Base-by-base conservation (phyloP, 2,329 filamentous ascomycete genomes). In the Elsinoe necatrix region DNA sequence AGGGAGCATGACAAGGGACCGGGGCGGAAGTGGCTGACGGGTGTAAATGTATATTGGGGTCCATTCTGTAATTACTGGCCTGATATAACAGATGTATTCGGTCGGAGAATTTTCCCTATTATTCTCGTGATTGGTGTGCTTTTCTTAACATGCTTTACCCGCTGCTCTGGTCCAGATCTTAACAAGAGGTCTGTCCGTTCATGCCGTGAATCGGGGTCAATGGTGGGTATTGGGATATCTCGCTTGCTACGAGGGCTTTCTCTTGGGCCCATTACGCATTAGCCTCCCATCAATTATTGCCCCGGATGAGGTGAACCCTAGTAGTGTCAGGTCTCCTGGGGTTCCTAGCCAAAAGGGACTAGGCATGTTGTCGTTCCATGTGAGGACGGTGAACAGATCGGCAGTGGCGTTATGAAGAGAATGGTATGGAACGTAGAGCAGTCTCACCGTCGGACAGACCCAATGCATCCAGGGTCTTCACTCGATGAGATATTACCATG, bases 241-340 rank as follows among this genome's bases (percentile, higher is more conserved):
- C 6, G 41, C 31, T 29, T 35, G 42, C 54, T 7, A 29, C 20
- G 3, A 14, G 12, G 12, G 54, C 42, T 43, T 56, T 56, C 41
- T 56, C 21, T 23, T 31, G 20, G 8, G 54, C 37, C 21, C 48
- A 41, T 27, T 48, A 11, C 0, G 41, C 54, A 23, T 39, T 27
- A n/a, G 41, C 54, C 14, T 56, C 48, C 27, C 54, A 56, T 16
- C 39, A 56, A 31, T 56, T 56, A 21, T 56, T 56, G 41, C 48
- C 41, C 55, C 55, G 41, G n/a, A 29, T 57, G 42, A 18, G 55
- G 55, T 20, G 43, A 42, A 29, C 43, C 34, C 55, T 52, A 31
- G 6, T 16, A 14, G 12, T 51, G 21, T 51, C 34, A 57, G 55
- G 21, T 23, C 11, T 1, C 14, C 4, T 45, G 20, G 11, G 11